These are phyloP conservation scores for Aspergillus mulundensis DNA, from an alignment of 495 filamentous ascomycete species.

Conservation along the genomic window DNA sequence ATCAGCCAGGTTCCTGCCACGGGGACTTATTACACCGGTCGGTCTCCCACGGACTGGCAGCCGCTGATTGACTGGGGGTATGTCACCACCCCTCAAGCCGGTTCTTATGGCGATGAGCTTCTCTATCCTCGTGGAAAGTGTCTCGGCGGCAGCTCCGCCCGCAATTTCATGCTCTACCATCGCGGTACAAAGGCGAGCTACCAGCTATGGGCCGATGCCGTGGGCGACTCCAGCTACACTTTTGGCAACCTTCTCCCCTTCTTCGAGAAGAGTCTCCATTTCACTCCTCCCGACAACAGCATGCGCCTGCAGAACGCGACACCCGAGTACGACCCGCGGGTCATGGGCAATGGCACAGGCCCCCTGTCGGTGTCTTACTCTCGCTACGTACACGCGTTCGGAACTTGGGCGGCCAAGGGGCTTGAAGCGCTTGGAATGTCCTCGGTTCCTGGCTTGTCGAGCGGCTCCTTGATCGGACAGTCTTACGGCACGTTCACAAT, in stretches of 20 bases:
- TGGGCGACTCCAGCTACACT: constrained; percentile 45
- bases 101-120: background rate
- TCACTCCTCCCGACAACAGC: constrained; percentile 39
- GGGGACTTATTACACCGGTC: constrained; percentile 21
- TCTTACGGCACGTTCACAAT: constrained; percentile 1
- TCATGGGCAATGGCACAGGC: background rate
- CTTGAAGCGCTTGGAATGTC: background rate
- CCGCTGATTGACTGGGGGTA: constrained; percentile 44
- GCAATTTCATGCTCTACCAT: constrained; percentile 2
- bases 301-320: constrained; percentile 29
- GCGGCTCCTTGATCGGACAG: background rate
- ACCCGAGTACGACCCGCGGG: constrained; percentile 28
- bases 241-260: constrained; percentile 47
- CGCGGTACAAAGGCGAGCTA: constrained; percentile 12
- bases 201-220: constrained; percentile 48
- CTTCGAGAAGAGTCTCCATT: constrained; percentile 40
- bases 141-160: background rate
- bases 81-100: constrained; percentile 29
- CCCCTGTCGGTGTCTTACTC: background rate
- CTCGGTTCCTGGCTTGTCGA: background rate
- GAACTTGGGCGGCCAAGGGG: background rate
- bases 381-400: background rate
- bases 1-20: constrained; percentile 38
- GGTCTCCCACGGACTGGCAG: constrained; percentile 19
- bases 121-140: background rate